These are phyloP conservation scores for Irpex sp. DNA, from an alignment of 1,284 basidiomycete species.

Conservation along the genomic window DNA sequence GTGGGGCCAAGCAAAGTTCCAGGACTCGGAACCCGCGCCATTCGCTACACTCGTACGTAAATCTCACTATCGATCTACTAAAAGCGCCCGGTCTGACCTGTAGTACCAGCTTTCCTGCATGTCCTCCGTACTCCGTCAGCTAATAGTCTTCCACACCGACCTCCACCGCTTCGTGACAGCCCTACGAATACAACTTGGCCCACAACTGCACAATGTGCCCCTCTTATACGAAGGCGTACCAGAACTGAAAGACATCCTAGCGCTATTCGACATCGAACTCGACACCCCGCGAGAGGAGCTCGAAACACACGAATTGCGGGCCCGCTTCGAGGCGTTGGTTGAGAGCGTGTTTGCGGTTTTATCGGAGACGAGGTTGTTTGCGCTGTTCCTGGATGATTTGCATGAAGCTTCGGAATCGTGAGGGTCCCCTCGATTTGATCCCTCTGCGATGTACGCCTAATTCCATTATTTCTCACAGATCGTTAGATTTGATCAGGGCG, in stretches of 20 bases:
- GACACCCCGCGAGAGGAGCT: constrained; percentile 62
- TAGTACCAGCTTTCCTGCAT: constrained; percentile 63
- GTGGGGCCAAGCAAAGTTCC: constrained; percentile 82
- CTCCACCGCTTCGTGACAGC: constrained; percentile 71
- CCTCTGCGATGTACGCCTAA: background rate
- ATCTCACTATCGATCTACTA: constrained; percentile 1
- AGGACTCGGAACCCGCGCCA: constrained; percentile 67
- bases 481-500: constrained; percentile 70
- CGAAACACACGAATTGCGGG: constrained; percentile 66
- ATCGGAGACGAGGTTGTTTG: constrained; percentile 72
- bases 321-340: constrained; percentile 73
- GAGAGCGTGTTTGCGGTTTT: constrained; percentile 75
- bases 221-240: constrained; percentile 76
- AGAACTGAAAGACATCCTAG: constrained; percentile 70
- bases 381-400: constrained; percentile 75
- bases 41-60: constrained; percentile 69
- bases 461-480: constrained; percentile 41
- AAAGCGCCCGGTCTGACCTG: constrained; percentile 5
- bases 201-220: constrained; percentile 73
- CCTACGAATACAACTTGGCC: constrained; percentile 66
- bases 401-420: constrained; percentile 80
- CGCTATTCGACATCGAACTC: constrained; percentile 59
- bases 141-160: constrained; percentile 78
- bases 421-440: constrained; percentile 28
- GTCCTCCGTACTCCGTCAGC: constrained; percentile 73